Conservation (phyloP, 2,329 filamentous ascomycete genomes). For the Penicillium sp. region DNA sequence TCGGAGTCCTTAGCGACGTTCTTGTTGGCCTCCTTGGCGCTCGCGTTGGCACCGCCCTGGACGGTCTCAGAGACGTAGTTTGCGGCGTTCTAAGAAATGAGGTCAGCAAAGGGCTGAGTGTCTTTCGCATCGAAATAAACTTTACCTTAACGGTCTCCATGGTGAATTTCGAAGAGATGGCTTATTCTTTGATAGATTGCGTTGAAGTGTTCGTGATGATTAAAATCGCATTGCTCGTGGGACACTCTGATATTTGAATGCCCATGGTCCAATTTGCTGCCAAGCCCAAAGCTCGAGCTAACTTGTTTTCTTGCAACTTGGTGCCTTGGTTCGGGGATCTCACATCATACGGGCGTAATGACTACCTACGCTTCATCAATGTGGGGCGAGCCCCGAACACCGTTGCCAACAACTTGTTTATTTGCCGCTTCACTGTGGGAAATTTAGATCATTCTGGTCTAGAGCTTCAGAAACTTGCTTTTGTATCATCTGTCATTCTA, state of each 20-base stretch:
- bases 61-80: constrained; percentile 70
- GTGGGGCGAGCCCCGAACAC: background rate
- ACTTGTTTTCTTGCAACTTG: too few species aligned
- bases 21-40: constrained; percentile 72
- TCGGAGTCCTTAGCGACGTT: constrained; percentile 64
- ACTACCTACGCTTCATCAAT: background rate
- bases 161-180: background rate
- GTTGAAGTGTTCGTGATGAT: background rate
- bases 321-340: background rate
- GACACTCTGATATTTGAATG: too few species aligned
- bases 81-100: constrained; percentile 54
- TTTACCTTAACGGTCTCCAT: background rate
- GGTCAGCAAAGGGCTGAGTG: background rate
- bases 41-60: constrained; percentile 57
- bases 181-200: background rate
- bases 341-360: background rate
- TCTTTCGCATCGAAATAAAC: background rate
- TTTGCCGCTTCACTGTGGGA: background rate
- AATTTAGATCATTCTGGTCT: too few species aligned
- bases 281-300: too few species aligned
- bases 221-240: too few species aligned
- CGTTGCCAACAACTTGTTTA: background rate
- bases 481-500: too few species aligned
- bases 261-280: too few species aligned
- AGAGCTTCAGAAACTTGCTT: too few species aligned